phyloP scores from a whole-genome alignment of 2,329 filamentous ascomycete genomes.

The Penicillium sp. region DNA sequence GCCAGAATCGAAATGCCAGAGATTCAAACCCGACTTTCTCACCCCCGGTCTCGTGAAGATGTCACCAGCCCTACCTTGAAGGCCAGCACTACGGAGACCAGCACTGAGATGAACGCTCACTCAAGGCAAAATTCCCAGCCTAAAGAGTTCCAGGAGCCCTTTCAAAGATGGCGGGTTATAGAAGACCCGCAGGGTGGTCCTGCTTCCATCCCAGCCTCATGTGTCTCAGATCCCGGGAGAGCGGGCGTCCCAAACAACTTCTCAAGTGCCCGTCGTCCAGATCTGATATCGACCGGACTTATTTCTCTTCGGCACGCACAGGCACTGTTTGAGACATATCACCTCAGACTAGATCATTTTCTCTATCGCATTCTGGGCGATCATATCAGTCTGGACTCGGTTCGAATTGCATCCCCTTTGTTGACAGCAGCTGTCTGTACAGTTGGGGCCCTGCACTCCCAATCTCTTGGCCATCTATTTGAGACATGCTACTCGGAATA shows the following conservation, averaged over 20 bases:
- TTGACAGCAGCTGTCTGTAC: slow-evolving; percentile 49
- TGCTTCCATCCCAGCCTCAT: slow-evolving; percentile 29
- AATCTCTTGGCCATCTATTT: slow-evolving; percentile 29
- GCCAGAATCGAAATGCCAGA: slow-evolving; percentile 21
- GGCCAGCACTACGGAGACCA: background rate
- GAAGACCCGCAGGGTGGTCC: slow-evolving; percentile 43
- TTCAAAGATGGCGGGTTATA: slow-evolving; percentile 38
- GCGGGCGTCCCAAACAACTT: slow-evolving; percentile 5
- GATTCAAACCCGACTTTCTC: background rate
- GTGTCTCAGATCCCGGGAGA: slow-evolving; percentile 19
- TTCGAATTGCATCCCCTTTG: slow-evolving; percentile 45
- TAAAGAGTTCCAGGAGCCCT: slow-evolving; percentile 20
- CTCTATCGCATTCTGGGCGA: slow-evolving; percentile 39
- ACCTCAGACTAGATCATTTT: slow-evolving; percentile 50
- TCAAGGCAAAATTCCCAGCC: slow-evolving; percentile 5
- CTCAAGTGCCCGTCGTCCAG: slow-evolving; percentile 21
- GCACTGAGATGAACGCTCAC: background rate
- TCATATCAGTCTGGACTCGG: slow-evolving; percentile 37
- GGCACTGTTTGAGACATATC: slow-evolving; percentile 44
- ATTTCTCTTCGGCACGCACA: slow-evolving; percentile 48
- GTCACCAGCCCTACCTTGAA: slow-evolving; percentile 3
- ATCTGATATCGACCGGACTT: slow-evolving; percentile 49
- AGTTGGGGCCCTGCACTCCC: slow-evolving; percentile 49
- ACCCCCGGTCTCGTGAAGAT: background rate
- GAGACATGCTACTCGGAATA: slow-evolving; percentile 46